phyloP scores from a whole-genome alignment of 2,329 filamentous ascomycete genomes.

The Pyrenophora teres region DNA sequence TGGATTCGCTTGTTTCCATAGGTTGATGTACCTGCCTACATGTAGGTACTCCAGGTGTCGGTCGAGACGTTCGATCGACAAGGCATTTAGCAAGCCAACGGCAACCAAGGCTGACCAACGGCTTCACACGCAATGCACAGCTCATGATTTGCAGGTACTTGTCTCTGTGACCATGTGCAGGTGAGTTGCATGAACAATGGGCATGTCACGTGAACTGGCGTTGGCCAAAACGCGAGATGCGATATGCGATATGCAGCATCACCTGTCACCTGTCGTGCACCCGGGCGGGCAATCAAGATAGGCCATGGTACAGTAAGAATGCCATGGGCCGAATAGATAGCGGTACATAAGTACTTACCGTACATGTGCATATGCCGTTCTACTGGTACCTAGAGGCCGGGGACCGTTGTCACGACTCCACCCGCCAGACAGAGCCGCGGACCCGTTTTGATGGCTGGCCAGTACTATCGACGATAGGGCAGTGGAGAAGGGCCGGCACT shows the following conservation, averaged over 20 bases:
- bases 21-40: no score
- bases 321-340: no score
- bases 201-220: slow-evolving; percentile 1
- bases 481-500: slow-evolving; percentile 13
- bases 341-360: background rate
- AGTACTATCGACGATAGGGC: slow-evolving; percentile 19
- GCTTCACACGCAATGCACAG: no score
- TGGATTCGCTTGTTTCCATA: no score
- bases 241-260: background rate
- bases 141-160: no score
- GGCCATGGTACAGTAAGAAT: no score
- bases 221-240: background rate
- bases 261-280: background rate
- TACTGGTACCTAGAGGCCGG: background rate
- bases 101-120: no score
- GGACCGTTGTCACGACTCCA: slow-evolving; percentile 13
- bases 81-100: no score
- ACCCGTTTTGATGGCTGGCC: background rate
- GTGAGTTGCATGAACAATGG: background rate
- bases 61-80: no score
- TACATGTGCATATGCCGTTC: background rate
- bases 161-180: no score
- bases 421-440: slow-evolving; percentile 15
- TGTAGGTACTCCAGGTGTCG: no score
- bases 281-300: background rate